phyloP scores from a whole-genome alignment of 2,329 filamentous ascomycete genomes.

The Rasamsonia emersonii region DNA sequence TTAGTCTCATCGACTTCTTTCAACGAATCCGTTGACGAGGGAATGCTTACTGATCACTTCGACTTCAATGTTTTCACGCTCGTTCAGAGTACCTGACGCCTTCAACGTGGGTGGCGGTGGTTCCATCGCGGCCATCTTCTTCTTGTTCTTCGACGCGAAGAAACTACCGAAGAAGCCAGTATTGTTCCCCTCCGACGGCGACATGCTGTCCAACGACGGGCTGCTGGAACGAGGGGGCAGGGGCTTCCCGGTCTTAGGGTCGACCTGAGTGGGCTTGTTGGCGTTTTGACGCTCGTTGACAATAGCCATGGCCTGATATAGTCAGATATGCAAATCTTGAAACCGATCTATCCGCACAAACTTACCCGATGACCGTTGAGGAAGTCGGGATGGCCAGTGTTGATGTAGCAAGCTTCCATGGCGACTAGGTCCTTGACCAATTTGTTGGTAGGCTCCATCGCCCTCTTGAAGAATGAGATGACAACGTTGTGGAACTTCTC shows the following conservation, averaged over 20 bases:
- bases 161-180: constrained; percentile 95
- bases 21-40: background rate
- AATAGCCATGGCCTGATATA: constrained; percentile 75
- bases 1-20: constrained; percentile 8
- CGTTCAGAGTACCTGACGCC: constrained; percentile 84
- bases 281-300: constrained; percentile 86
- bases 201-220: constrained; percentile 58
- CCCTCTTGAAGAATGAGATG: constrained; percentile 93
- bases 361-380: constrained; percentile 81
- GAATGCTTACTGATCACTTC: constrained; percentile 86
- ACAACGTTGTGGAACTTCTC: constrained; percentile 94
- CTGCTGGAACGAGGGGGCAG: constrained; percentile 69
- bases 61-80: constrained; percentile 91
- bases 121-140: constrained; percentile 99
- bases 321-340: constrained; percentile 13
- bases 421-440: constrained; percentile 83
- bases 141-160: constrained; percentile 99
- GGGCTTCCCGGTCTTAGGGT: constrained; percentile 97
- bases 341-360: constrained; percentile 7
- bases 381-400: constrained; percentile 97
- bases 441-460: constrained; percentile 97
- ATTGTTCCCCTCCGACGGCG: constrained; percentile 43
- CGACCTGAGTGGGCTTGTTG: constrained; percentile 81
- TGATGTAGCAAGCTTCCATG: constrained; percentile 97
- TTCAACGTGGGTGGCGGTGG: constrained; percentile 86